These are phyloP conservation scores for Nasturtium officinale DNA, from an alignment of 345 rosid genomes.

Conservation along the genomic window DNA sequence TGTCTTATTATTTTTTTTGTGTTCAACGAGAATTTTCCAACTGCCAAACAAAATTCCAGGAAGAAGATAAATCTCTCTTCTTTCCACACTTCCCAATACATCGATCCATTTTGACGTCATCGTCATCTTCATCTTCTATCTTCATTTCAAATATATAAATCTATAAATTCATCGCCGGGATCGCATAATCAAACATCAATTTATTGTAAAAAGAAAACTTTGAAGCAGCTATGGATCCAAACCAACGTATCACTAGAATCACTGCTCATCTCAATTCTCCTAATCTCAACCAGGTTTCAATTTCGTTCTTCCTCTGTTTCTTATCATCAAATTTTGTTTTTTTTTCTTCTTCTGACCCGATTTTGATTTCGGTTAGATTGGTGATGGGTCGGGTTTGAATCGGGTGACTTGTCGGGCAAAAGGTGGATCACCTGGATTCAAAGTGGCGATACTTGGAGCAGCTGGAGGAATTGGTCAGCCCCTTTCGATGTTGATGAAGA, in stretches of 20 bases:
- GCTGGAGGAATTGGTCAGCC: constrained; percentile 99
- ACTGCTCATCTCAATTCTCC: constrained; percentile 79
- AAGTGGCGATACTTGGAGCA: constrained; percentile 92
- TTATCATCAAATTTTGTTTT: neutral
- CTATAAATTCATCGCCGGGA: neutral
- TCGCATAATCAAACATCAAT: constrained; percentile 16
- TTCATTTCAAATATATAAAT: neutral
- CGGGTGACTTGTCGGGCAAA: constrained; percentile 73
- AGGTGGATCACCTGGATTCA: constrained; percentile 88
- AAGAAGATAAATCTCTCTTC: neutral
- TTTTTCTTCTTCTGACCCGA: neutral
- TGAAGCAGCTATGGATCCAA: constrained; percentile 48
- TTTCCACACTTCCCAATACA: constrained; percentile 32
- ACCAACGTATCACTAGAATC: constrained; percentile 75
- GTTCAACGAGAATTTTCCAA: too few relatives aligned
- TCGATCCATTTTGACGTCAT: constrained; percentile 24
- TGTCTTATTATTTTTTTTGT: too few relatives aligned
- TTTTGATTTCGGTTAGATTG: constrained; percentile 42
- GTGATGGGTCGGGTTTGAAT: constrained; percentile 49
- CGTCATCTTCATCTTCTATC: neutral
- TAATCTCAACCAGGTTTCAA: constrained; percentile 42
- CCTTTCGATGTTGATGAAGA: constrained; percentile 89
- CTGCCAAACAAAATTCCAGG: neutral
- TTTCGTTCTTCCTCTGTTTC: neutral
- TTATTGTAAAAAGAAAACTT: neutral